These are phyloP conservation scores for Purpureocillium lavendulum DNA, from an alignment of 2,329 filamentous ascomycete genomes.

Conservation along the genomic window DNA sequence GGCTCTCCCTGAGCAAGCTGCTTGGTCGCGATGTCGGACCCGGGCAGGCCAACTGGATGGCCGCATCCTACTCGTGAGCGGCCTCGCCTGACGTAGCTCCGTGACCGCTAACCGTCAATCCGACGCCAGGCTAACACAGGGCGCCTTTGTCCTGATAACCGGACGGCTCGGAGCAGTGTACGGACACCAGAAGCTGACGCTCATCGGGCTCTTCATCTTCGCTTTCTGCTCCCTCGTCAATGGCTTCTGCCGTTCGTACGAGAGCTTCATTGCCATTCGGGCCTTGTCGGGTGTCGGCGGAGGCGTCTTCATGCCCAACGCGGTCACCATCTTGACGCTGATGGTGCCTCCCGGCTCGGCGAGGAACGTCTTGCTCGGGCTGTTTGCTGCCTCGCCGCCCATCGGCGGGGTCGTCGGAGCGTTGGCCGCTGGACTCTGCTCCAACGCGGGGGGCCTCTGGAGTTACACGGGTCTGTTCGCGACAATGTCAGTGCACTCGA, in stretches of 20 bases:
- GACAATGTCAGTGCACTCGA: background rate
- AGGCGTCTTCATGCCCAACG: constrained; percentile 42
- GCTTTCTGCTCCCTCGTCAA: constrained; percentile 32
- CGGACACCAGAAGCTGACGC: constrained; percentile 39
- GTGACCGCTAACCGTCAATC: too few relatives aligned
- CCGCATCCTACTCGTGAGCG: constrained; percentile 26
- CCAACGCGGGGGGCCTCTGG: constrained; percentile 2
- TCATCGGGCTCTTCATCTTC: constrained; percentile 33
- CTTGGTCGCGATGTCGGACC: constrained; percentile 18
- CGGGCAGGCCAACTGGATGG: constrained; percentile 28
- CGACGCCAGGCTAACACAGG: constrained; percentile 32
- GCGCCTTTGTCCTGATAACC: constrained; percentile 42
- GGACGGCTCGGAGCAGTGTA: constrained; percentile 44
- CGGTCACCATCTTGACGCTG: constrained; percentile 38
- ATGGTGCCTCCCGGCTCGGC: constrained; percentile 36
- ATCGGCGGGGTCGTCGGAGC: constrained; percentile 34
- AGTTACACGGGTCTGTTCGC: constrained; percentile 5
- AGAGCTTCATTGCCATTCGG: constrained; percentile 32
- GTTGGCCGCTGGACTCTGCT: constrained; percentile 28
- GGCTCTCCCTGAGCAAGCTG: constrained; percentile 16
- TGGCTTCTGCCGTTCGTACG: constrained; percentile 32
- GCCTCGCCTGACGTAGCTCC: background rate
- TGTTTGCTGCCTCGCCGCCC: constrained; percentile 39
- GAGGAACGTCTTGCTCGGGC: constrained; percentile 34
- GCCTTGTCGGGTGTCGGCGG: constrained; percentile 40